phyloP scores from a whole-genome alignment of 2,329 filamentous ascomycete genomes.

The Xylaria polymorpha region DNA sequence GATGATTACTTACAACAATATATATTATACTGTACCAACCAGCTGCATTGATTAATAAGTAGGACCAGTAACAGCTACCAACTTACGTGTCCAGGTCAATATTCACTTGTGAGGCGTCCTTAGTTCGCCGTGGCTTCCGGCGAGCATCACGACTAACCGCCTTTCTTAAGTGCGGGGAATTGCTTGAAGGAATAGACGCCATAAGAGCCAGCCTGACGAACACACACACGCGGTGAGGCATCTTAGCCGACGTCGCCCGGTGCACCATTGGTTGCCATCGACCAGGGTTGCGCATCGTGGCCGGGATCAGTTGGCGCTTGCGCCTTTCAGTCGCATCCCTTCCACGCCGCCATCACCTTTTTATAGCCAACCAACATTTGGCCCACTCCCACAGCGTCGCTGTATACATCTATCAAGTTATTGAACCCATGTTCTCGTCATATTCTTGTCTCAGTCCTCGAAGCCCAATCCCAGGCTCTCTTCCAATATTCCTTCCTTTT shows the following conservation, averaged over 20 bases:
- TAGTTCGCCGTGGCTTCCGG: background rate
- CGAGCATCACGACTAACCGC: constrained; percentile 6
- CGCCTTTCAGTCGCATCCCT: constrained; percentile 48
- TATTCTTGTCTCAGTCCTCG: constrained; percentile 40
- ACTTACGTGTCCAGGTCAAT: background rate
- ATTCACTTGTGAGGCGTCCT: no score
- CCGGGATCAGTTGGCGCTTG: constrained; percentile 53
- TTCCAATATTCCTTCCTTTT: constrained; percentile 38
- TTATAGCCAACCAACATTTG: constrained; percentile 54
- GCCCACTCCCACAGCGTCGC: constrained; percentile 45
- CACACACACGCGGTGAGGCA: constrained; percentile 42
- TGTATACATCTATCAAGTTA: constrained; percentile 35
- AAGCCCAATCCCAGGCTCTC: constrained; percentile 31
- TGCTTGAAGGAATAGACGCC: constrained; percentile 45
- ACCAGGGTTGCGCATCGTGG: constrained; percentile 43
- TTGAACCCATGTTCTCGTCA: constrained; percentile 31
- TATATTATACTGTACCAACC: no score
- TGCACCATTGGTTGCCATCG: constrained; percentile 43
- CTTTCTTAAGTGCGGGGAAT: constrained; percentile 22
- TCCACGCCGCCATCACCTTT: constrained; percentile 47
- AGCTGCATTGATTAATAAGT: background rate
- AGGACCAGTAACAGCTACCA: background rate
- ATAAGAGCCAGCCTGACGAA: constrained; percentile 40
- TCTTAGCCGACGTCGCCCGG: constrained; percentile 46
- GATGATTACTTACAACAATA: background rate